These are phyloP conservation scores for Marasmius sp. DNA, from an alignment of 1,284 basidiomycete genomes.

Conservation along the genomic window DNA sequence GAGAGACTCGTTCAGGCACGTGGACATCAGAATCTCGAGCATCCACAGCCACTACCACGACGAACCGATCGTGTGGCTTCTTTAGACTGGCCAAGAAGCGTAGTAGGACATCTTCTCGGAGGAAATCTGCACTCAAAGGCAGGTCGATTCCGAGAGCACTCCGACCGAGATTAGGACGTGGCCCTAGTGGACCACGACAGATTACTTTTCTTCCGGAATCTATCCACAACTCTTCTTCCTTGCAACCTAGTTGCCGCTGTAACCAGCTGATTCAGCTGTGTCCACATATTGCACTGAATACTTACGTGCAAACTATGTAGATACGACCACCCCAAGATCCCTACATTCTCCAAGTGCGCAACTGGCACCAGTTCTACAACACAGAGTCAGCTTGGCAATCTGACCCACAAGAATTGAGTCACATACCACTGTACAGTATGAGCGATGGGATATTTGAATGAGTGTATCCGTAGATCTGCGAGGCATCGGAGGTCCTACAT, in stretches of 20 bases:
- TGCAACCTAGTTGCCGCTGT: background rate
- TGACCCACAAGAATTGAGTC: background rate
- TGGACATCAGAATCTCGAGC: too few species aligned
- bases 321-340: background rate
- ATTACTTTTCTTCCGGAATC: background rate
- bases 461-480: background rate
- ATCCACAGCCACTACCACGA: background rate
- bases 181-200: background rate
- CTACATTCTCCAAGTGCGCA: background rate
- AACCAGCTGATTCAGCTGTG: background rate
- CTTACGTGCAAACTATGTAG: background rate
- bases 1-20: background rate
- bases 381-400: background rate
- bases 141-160: background rate
- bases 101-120: background rate
- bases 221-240: background rate
- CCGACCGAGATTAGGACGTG: background rate
- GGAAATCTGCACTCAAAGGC: background rate
- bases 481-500: background rate
- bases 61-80: background rate
- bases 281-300: background rate
- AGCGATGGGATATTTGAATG: background rate
- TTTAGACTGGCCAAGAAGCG: background rate
- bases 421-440: background rate
- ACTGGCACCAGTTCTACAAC: background rate